Percentiles rank a stretch among this genome's conserved stretches.
These are phyloP conservation scores for Prunus davidiana DNA, from an alignment of 306 rosid genomes.

Conservation along the genomic window DNA sequence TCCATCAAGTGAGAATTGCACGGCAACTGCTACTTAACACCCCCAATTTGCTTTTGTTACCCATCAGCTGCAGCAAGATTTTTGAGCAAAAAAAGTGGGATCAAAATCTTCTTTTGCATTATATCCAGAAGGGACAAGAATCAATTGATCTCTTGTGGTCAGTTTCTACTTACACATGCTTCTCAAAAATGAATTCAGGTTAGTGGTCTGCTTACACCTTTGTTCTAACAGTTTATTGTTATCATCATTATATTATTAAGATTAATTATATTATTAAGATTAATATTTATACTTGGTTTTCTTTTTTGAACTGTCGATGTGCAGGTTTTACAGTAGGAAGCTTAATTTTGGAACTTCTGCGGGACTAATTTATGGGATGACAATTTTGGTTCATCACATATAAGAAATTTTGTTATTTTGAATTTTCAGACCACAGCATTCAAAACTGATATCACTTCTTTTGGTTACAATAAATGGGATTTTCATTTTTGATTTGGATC, in stretches of 20 bases:
- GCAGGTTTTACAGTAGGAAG: slow-evolving; percentile 38
- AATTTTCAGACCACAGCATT: slow-evolving; percentile 36
- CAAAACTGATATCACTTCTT: slow-evolving; percentile 28
- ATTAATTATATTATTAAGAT: neutral
- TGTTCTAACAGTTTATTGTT: neutral
- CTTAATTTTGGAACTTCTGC: slow-evolving; percentile 26
- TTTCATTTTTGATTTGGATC: slow-evolving; percentile 50
- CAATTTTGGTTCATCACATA: slow-evolving; percentile 43
- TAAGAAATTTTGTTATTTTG: slow-evolving; percentile 54
- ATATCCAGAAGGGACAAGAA: slow-evolving; percentile 22
- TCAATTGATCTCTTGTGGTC: slow-evolving; percentile 27
- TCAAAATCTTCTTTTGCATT: slow-evolving; percentile 17
- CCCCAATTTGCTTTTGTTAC: slow-evolving; percentile 23
- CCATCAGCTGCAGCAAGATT: slow-evolving; percentile 30
- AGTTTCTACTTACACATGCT: slow-evolving; percentile 23
- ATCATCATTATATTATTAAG: neutral
- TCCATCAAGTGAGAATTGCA: slow-evolving; percentile 59
- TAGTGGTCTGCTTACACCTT: slow-evolving; percentile 19
- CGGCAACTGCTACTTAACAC: slow-evolving; percentile 67
- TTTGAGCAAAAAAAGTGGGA: slow-evolving; percentile 23
- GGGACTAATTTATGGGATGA: slow-evolving; percentile 40
- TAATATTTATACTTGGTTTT: neutral
- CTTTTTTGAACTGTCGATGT: slow-evolving; percentile 6
- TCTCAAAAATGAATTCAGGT: slow-evolving; percentile 38
- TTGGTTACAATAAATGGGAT: slow-evolving; percentile 35